Conservation (phyloP, 2,329 filamentous ascomycete species). For the Xylaria sp. region DNA sequence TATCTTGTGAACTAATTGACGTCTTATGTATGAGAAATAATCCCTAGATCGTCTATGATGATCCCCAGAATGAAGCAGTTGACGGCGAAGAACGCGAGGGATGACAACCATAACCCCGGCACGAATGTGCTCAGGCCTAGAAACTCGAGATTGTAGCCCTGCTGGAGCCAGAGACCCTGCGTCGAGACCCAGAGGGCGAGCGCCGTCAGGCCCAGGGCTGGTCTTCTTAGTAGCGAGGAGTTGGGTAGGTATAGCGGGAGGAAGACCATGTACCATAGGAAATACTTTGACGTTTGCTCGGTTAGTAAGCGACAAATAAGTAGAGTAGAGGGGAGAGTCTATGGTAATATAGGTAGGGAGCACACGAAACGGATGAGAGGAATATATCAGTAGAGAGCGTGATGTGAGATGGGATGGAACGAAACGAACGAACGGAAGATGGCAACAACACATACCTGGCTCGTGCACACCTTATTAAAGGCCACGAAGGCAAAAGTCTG, state of each 20-base stretch:
- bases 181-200: constrained; percentile 77
- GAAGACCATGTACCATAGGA: constrained; percentile 97
- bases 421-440: too few species aligned
- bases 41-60: constrained; percentile 73
- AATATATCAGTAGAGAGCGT: background rate
- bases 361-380: background rate
- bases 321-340: background rate
- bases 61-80: constrained; percentile 90
- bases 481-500: constrained; percentile 98
- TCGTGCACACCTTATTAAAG: constrained; percentile 99
- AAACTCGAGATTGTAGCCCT: constrained; percentile 81
- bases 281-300: constrained; percentile 71
- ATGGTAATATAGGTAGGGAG: background rate
- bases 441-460: constrained; percentile 73
- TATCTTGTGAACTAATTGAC: background rate
- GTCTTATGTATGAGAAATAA: background rate
- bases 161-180: constrained; percentile 80
- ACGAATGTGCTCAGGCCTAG: constrained; percentile 84
- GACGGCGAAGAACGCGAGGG: constrained; percentile 81
- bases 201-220: constrained; percentile 70
- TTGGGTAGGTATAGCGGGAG: constrained; percentile 88
- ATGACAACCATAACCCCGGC: constrained; percentile 81
- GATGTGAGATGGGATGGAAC: background rate
- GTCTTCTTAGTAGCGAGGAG: constrained; percentile 74
- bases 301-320: background rate